A percentile compares a stretch with the other conserved stretches of the same genome.
phyloP scores from a whole-genome alignment of 2,329 filamentous ascomycete genomes.

The Colletotrichum sp. region DNA sequence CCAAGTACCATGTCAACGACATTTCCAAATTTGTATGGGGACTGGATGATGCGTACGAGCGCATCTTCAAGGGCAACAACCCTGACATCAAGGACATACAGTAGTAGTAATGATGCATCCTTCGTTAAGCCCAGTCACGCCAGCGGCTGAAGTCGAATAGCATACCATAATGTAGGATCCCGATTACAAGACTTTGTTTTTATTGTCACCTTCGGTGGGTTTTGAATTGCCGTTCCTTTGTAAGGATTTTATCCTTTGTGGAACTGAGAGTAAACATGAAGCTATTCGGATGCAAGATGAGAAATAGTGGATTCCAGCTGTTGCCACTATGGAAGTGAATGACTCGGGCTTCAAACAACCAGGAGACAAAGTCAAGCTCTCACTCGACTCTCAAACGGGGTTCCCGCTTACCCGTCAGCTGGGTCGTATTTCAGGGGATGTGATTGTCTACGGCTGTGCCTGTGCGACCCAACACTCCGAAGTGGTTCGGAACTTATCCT shows the following conservation, averaged over 20 bases:
- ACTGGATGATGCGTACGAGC: conserved; percentile 17
- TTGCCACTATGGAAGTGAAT: neutral
- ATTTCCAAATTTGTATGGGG: conserved; percentile 19
- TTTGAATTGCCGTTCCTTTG: neutral
- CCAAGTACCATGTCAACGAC: conserved; percentile 21
- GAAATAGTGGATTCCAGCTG: neutral
- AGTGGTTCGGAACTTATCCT: conserved; percentile 7
- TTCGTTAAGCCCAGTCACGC: neutral
- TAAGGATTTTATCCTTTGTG: neutral
- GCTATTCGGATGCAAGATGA: neutral
- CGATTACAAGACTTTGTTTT: neutral
- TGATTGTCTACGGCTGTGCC: neutral
- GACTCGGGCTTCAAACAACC: neutral
- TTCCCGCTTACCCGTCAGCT: neutral
- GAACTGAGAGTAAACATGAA: neutral
- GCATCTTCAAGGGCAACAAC: conserved; percentile 16
- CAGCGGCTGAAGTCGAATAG: neutral
- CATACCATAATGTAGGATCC: neutral
- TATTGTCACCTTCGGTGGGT: neutral
- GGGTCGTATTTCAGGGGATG: neutral
- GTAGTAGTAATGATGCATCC: neutral
- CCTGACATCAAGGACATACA: conserved; percentile 11
- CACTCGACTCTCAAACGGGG: neutral
- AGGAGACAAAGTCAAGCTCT: neutral
- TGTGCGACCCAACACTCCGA: neutral